These are phyloP conservation scores for Pleurozium schreberi DNA, from an alignment of 225 moss, liverwort and hornwort genomes.

Conservation along the genomic window DNA sequence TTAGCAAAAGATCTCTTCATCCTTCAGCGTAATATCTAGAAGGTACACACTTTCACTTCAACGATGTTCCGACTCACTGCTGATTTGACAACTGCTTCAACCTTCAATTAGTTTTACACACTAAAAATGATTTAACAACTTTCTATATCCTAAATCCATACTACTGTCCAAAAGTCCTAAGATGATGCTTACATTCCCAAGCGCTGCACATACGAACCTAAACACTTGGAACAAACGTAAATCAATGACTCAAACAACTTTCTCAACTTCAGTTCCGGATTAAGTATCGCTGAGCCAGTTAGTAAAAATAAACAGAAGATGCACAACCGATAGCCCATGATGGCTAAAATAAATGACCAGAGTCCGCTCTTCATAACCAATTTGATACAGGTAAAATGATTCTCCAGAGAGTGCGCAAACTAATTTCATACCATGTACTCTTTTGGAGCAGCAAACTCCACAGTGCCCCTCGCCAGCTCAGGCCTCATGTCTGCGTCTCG, in stretches of 20 bases:
- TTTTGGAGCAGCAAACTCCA: conserved; percentile 94
- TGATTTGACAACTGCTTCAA: background rate
- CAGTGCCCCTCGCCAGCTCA: conserved; percentile 89
- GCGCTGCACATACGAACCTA: background rate
- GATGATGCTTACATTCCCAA: background rate
- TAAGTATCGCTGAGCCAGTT: background rate
- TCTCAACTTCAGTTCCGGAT: background rate
- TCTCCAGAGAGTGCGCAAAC: background rate
- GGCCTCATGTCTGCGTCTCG: conserved; percentile 89
- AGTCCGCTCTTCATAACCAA: background rate
- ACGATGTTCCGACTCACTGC: background rate
- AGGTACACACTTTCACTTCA: background rate
- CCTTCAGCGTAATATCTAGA: background rate
- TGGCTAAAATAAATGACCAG: background rate
- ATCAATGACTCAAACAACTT: background rate
- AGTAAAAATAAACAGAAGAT: background rate
- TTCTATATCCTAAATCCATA: background rate
- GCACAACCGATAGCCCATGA: background rate
- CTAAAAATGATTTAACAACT: background rate
- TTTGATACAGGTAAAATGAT: background rate
- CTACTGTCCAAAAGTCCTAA: background rate
- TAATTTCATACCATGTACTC: conserved; percentile 59
- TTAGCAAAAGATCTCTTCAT: background rate
- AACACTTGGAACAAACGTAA: background rate
- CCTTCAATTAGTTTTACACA: background rate